Conservation (phyloP, 495 filamentous ascomycete genomes). For the Evernia prunastri region DNA sequence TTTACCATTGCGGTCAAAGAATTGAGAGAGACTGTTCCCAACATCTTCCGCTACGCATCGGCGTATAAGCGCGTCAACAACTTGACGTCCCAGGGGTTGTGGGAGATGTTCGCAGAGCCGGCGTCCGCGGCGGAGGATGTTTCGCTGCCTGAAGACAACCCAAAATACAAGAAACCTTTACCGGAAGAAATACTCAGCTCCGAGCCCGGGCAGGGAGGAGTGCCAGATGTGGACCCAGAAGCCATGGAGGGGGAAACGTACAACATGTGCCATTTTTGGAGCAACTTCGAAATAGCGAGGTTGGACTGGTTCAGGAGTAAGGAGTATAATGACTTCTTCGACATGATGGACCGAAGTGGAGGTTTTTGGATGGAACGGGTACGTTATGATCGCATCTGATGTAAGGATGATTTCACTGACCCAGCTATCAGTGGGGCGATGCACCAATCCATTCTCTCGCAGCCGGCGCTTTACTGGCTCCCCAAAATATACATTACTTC, state of each 20-base stretch:
- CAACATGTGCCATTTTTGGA: conserved; percentile 99
- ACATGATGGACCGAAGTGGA: conserved; percentile 97
- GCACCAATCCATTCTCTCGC: conserved; percentile 98
- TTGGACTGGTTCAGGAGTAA: conserved; percentile 95
- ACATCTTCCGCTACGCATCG: conserved; percentile 99
- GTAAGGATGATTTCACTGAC: conserved; percentile 27
- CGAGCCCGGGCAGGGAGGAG: conserved; percentile 63
- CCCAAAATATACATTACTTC: conserved; percentile 94
- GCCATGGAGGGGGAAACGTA: conserved; percentile 96
- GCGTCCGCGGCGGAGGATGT: conserved; percentile 47
- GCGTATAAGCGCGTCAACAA: conserved; percentile 94
- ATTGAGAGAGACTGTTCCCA: conserved; percentile 94
- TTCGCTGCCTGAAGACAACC: conserved; percentile 51
- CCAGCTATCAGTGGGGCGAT: conserved; percentile 76
- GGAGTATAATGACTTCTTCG: conserved; percentile 95
- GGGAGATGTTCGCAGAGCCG: conserved; percentile 96
- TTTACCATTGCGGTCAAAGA: conserved; percentile 99
- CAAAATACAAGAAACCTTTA: conserved; percentile 62
- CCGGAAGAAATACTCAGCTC: conserved; percentile 77
- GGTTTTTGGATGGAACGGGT: conserved; percentile 99
- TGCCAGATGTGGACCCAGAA: conserved; percentile 81
- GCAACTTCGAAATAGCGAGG: conserved; percentile 97
- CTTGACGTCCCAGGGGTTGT: conserved; percentile 82
- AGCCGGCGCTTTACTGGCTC: conserved; percentile 76
- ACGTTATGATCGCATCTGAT: conserved; percentile 32